A percentile compares a stretch with the other conserved stretches of the same genome.
These are phyloP conservation scores for Penicillium waksmanii DNA, from an alignment of 495 filamentous ascomycete genomes.

Conservation along the genomic window DNA sequence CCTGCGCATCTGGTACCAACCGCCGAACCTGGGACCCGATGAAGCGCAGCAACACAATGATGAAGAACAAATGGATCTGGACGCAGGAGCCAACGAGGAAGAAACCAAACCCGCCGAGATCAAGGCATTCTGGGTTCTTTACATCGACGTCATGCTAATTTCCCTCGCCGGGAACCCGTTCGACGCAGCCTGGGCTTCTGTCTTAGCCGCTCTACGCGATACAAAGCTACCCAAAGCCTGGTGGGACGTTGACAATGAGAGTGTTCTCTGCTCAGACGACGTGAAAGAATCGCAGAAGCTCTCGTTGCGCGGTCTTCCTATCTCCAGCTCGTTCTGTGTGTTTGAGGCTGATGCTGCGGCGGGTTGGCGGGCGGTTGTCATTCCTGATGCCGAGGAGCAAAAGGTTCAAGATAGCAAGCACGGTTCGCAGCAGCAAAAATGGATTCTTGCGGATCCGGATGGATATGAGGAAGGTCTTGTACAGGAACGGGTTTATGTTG, in stretches of 20 bases:
- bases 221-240: constrained; percentile 78
- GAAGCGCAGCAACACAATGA: constrained; percentile 42
- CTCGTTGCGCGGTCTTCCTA: constrained; percentile 61
- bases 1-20: constrained; percentile 70
- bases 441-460: constrained; percentile 88
- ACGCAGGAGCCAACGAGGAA: constrained; percentile 20
- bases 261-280: constrained; percentile 71
- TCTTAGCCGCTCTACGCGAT: constrained; percentile 79
- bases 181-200: constrained; percentile 83
- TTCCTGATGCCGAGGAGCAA: constrained; percentile 48
- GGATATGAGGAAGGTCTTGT: constrained; percentile 84
- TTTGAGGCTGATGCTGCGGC: constrained; percentile 66
- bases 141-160: constrained; percentile 89
- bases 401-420: constrained; percentile 38
- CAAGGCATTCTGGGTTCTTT: constrained; percentile 90
- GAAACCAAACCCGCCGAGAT: constrained; percentile 48
- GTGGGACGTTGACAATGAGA: constrained; percentile 84
- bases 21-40: constrained; percentile 44
- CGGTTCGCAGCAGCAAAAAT: constrained; percentile 53
- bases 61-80: constrained; percentile 50
- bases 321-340: constrained; percentile 73
- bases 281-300: constrained; percentile 53
- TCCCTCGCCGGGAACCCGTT: constrained; percentile 90
- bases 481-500: constrained; percentile 70
- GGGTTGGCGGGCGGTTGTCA: constrained; percentile 41